Evolutionary conservation across 1,284 basidiomycete genomes (phyloP), one percentile per base, ranked within the genome.

Genomic region (Rhodotorula sp.): DNA sequence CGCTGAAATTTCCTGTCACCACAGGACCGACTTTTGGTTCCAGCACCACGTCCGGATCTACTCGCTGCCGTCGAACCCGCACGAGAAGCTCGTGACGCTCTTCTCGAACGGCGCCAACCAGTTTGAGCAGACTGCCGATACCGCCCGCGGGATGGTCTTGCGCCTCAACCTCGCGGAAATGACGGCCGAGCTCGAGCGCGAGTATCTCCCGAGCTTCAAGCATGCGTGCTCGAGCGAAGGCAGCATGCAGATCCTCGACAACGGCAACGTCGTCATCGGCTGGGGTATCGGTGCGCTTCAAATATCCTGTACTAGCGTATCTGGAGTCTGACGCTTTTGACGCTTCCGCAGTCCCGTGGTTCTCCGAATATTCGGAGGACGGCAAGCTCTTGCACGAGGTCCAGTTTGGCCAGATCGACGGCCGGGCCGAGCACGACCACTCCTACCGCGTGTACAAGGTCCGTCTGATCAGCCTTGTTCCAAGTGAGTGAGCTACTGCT

Each of bases 21-120:
- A 54, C 62, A 64, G 62, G 10, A 64, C 70, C 68, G 48, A 47
- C 23, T 79, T 79, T 61, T 49, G 67, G 58, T 70, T 70, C 60
- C 68, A 70, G 57, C 68, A 70, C 47, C 56, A 60, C 54, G 50
- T 71, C 72, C 60, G 61, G 61, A n/a, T 73, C 57, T 16, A 64
- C 31, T 45, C 34, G 45, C 26, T 55, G 14, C 34, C 45, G 5
- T 28, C 18, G 19, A 8, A 23, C 8, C 21, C 49, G 19, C 12
- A 47, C 23, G 59, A 62, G 28, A 18, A 21, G 21, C 49, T 65
- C 49, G 45, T 60, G 18, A 67, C 71, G 18, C 60, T 81, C 15
- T 81, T 81, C 57, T 79, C 81, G 73, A 81, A 81, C 60, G 66
- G 48, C 6, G 70, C 66, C 21, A 66, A 66, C 56, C 62, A 66